A percentile compares a stretch with the other conserved stretches of the same genome.
These are phyloP conservation scores for Geotrichum phurueaensis DNA, from an alignment of 1,139 yeast species.

Conservation along the genomic window DNA sequence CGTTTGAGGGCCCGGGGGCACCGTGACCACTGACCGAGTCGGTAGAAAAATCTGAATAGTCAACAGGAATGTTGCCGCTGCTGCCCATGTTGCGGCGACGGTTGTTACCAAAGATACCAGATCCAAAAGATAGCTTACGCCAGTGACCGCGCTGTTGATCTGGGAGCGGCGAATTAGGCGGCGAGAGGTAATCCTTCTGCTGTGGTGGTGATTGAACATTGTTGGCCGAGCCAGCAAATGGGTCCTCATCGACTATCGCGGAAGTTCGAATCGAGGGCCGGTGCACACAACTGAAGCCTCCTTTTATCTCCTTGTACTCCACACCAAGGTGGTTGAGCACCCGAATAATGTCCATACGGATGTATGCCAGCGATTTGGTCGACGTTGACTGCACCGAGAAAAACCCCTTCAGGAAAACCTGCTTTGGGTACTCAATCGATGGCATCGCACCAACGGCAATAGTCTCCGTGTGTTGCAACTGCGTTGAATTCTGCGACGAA, in stretches of 20 bases:
- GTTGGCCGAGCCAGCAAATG: constrained; percentile 20
- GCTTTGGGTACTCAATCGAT: constrained; percentile 87
- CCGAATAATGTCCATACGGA: constrained; percentile 75
- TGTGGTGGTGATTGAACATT: constrained; percentile 6
- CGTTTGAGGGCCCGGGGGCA: constrained; percentile 40
- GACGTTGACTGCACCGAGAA: constrained; percentile 95
- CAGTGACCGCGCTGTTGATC: constrained; percentile 28
- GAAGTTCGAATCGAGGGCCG: constrained; percentile 45
- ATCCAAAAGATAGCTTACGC: constrained; percentile 34
- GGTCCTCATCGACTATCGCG: constrained; percentile 13
- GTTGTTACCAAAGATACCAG: constrained; percentile 27
- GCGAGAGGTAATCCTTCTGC: constrained; percentile 1
- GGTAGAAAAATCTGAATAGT: constrained; percentile 31
- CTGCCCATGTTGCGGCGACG: constrained; percentile 24
- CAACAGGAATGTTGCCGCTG: constrained; percentile 25
- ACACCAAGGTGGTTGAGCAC: constrained; percentile 76
- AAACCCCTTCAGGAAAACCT: constrained; percentile 86
- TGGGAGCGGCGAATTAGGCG: constrained; percentile 13
- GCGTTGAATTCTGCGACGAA: constrained; percentile 9
- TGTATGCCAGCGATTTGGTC: constrained; percentile 87
- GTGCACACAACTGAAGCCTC: constrained; percentile 86
- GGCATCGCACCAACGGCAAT: constrained; percentile 53
- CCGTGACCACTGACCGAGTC: constrained; percentile 27
- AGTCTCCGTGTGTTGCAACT: constrained; percentile 7
- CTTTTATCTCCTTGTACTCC: constrained; percentile 81